Evolutionary conservation across 1,284 basidiomycete species (phyloP), one percentile per base, ranked within the genome.

Genomic region (Ceratobasidium sp.): DNA sequence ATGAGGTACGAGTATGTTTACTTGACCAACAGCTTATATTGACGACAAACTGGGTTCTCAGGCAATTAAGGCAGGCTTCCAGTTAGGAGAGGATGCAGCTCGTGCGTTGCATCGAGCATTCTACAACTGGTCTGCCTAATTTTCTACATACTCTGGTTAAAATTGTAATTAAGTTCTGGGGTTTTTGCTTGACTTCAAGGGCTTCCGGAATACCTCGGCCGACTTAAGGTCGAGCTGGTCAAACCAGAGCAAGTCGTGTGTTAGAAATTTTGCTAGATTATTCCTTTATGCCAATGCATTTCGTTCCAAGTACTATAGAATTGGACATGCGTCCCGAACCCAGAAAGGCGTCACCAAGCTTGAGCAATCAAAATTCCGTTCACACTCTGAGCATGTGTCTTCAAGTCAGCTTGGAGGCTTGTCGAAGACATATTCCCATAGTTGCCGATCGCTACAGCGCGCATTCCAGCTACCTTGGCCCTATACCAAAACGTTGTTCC

Each of bases 401-500:
- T 70, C 56, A 70, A 53, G 34, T 53, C 38, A 12, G 58, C 27
- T 27, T 58, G 13, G 34, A 70, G 38, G 2, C 56, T 47, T 8
- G 68, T 47, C 15, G 68, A 56, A 32, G 68, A 38, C 34, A 38
- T 50, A 45, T 54, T 49, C 40, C 68, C 68, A 35, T 57, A 49
- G 17, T 52, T 49, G 7, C 43, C 58, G 31, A 64, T 64, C 31
- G 22, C 58, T 8, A 50, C 43, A 8, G 43, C 58, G 2, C 47
- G 58, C 3, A 64, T 40, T 1, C 58, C 58, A 47, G 58, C 58
- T 17, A 64, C 58, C 17, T 42, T 57, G 2, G 55, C 42, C 20
- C 55, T 57, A 20, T 29, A 13, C 27, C 13, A 17, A 54, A n/a
- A n/a, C 17, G 38, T 17, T 17, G 38, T 17, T 17, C 38, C 17